phyloP scores from a whole-genome alignment of 169 alveolate genomes.

The Eimeria brunetti region DNA sequence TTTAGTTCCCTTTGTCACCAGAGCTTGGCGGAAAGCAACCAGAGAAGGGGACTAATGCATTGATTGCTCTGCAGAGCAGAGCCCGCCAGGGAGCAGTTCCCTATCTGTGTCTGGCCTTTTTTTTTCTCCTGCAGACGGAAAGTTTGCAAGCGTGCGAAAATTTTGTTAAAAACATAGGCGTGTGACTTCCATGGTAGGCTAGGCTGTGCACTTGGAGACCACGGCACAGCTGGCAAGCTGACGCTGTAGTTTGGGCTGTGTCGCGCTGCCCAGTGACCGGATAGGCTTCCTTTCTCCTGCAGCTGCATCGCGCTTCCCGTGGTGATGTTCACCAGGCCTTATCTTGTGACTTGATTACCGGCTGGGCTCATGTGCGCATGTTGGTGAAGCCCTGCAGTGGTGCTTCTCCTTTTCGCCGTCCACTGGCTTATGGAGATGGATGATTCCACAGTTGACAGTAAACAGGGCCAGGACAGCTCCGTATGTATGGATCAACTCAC shows the following conservation, averaged over 20 bases:
- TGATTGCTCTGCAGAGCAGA: conserved; percentile 1
- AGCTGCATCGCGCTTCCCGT: background rate
- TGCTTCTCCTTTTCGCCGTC: background rate
- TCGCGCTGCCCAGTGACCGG: background rate
- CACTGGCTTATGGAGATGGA: conserved; percentile 1
- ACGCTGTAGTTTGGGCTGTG: conserved; percentile 11
- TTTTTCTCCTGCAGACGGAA: background rate
- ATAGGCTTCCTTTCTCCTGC: background rate
- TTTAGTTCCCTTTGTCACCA: conserved; percentile 4
- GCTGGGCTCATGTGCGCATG: conserved; percentile 20
- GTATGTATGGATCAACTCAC: background rate
- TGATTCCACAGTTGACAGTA: conserved; percentile 13
- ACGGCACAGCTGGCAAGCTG: background rate
- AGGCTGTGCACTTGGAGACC: background rate
- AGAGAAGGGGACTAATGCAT: background rate
- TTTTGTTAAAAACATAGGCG: background rate
- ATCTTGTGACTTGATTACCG: background rate
- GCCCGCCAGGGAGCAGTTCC: conserved; percentile 19
- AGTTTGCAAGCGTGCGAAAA: background rate
- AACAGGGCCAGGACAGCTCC: conserved; percentile 3
- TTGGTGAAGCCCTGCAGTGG: conserved; percentile 56
- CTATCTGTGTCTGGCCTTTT: background rate
- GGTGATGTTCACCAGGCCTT: background rate
- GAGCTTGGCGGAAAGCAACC: conserved; percentile 21
- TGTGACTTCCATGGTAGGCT: background rate